phyloP scores from a whole-genome alignment of 331 rosid species.

The Quercus phellos region DNA sequence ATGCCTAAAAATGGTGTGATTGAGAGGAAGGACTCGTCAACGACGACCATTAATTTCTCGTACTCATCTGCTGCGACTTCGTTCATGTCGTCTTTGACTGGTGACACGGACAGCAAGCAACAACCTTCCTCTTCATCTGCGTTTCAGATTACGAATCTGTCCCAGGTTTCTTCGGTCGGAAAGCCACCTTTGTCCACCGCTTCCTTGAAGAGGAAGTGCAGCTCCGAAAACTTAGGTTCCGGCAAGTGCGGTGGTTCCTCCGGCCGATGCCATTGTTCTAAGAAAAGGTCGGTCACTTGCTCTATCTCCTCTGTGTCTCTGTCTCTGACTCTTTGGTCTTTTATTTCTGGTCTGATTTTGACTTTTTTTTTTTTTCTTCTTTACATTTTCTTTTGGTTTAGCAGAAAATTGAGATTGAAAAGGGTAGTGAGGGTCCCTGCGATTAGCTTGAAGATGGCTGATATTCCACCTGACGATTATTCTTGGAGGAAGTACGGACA shows the following conservation, averaged over 20 bases:
- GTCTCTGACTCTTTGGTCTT: not conserved
- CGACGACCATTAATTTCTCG: conserved; percentile 56
- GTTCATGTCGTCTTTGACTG: conserved; percentile 70
- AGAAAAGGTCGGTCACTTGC: conserved; percentile 48
- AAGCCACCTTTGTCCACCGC: conserved; percentile 72
- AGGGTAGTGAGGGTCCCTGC: conserved; percentile 78
- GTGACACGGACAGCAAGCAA: conserved; percentile 43
- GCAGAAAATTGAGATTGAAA: conserved; percentile 58
- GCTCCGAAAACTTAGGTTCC: conserved; percentile 64
- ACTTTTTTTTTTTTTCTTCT: not conserved
- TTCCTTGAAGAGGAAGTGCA: conserved; percentile 73
- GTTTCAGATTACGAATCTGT: conserved; percentile 62
- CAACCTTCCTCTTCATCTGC: conserved; percentile 46
- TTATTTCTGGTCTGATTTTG: not conserved
- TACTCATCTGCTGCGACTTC: conserved; percentile 51
- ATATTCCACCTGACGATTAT: conserved; percentile 86
- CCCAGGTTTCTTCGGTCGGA: conserved; percentile 60
- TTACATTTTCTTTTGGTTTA: not conserved
- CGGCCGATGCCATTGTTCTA: conserved; percentile 72
- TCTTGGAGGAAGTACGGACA: conserved; percentile 90
- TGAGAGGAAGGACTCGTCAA: conserved; percentile 46
- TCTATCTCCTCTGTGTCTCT: not conserved
- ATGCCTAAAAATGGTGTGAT: conserved; percentile 15
- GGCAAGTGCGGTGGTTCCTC: conserved; percentile 68
- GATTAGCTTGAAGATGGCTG: conserved; percentile 77